Conservation (phyloP, 1,284 basidiomycete species). For the Waitea zeae region DNA sequence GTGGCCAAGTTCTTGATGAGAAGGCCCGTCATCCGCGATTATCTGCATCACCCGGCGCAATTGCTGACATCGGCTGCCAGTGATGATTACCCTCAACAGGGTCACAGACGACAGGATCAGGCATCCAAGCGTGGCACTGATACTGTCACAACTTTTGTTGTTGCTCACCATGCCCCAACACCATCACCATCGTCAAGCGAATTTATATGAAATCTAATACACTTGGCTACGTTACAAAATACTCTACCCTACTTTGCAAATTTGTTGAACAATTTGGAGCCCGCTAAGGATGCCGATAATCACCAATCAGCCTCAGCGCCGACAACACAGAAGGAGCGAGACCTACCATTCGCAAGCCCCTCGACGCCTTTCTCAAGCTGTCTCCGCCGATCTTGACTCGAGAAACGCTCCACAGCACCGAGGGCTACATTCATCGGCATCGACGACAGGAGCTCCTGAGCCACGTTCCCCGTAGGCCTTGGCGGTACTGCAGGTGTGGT, state of each 20-base stretch:
- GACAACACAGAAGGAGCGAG: slow-evolving; percentile 4
- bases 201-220: too few relatives aligned
- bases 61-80: too few relatives aligned
- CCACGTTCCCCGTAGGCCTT: neutral
- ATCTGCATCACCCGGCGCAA: too few relatives aligned
- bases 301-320: slow-evolving; percentile 2
- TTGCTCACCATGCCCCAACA: too few relatives aligned
- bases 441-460: neutral
- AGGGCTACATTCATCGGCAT: slow-evolving; percentile 7
- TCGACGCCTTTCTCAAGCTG: slow-evolving; percentile 11
- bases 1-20: too few relatives aligned
- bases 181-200: too few relatives aligned
- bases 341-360: slow-evolving; percentile 11
- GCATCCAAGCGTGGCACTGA: too few relatives aligned
- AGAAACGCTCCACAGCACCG: slow-evolving; percentile 11
- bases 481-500: slow-evolving; percentile 1
- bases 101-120: too few relatives aligned
- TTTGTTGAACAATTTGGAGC: slow-evolving; percentile 23
- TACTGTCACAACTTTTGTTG: too few relatives aligned
- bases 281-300: slow-evolving; percentile 12
- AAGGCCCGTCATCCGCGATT: too few relatives aligned
- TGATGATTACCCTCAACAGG: too few relatives aligned
- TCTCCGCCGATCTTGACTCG: slow-evolving; percentile 8
- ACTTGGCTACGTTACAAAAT: too few relatives aligned
- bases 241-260: slow-evolving; percentile 16